Conservation (phyloP, 257 asterid species). For the Plantago ovata region DNA sequence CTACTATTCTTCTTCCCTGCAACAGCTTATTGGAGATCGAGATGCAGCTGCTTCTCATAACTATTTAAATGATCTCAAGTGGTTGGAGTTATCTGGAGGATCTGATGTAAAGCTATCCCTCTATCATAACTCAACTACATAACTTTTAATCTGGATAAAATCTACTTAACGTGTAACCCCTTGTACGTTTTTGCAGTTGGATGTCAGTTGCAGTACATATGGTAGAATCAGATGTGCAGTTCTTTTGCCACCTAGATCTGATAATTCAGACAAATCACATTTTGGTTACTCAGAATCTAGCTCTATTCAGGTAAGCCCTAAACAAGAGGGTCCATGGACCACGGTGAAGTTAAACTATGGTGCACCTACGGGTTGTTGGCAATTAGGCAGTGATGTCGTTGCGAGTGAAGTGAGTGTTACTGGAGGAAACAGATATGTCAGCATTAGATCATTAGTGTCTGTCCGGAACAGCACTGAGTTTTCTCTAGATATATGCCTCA, state of each 20-base stretch:
- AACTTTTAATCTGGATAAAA: constrained; percentile 9
- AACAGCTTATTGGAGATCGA: constrained; percentile 41
- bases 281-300: constrained; percentile 46
- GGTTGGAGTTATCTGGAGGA: constrained; percentile 67
- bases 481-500: constrained; percentile 66
- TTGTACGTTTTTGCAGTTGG: constrained; percentile 42
- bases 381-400: constrained; percentile 66
- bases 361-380: constrained; percentile 95
- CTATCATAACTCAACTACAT: constrained; percentile 16
- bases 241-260: constrained; percentile 43
- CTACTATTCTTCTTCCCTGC: constrained; percentile 53
- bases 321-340: constrained; percentile 92
- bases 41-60: constrained; percentile 29
- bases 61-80: constrained; percentile 40
- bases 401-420: constrained; percentile 86
- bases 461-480: constrained; percentile 73
- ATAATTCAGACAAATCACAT: constrained; percentile 31
- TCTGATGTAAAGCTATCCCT: constrained; percentile 45
- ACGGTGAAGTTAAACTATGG: constrained; percentile 77
- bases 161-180: constrained; percentile 4
- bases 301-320: constrained; percentile 80
- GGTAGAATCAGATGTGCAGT: constrained; percentile 76
- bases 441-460: constrained; percentile 80
- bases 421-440: constrained; percentile 74
- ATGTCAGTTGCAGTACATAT: constrained; percentile 21